Percentiles rank a stretch among this genome's conserved stretches.
Evolutionary conservation across 2,329 filamentous ascomycete species (phyloP).

Genomic region (Penicillium sp.): DNA sequence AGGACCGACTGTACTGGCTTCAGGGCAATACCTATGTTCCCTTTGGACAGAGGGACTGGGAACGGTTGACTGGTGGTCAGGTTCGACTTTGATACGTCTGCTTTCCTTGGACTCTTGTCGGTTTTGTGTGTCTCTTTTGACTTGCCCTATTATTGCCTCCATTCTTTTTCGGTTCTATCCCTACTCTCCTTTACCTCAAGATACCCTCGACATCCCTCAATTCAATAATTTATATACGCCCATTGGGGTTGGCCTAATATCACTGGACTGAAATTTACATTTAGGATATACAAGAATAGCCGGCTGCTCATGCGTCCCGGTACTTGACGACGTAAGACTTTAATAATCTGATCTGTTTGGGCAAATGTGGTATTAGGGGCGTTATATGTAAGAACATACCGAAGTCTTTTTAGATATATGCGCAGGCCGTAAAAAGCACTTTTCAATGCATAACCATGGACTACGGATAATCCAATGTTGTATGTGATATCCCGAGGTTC

Average conservation of each 20-base stretch:
- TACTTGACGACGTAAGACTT: background rate
- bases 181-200: background rate
- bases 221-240: background rate
- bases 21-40: constrained; percentile 63
- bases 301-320: no score
- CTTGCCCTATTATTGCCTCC: background rate
- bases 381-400: background rate
- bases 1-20: constrained; percentile 64
- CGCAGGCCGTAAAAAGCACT: background rate
- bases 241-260: background rate
- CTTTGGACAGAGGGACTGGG: constrained; percentile 69
- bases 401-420: no score
- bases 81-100: constrained; percentile 61
- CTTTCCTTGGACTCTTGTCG: background rate
- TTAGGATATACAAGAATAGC: background rate
- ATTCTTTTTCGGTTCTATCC: background rate
- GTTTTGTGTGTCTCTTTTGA: background rate
- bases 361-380: background rate
- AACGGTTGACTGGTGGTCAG: constrained; percentile 61
- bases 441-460: background rate
- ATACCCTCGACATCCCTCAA: constrained; percentile 3
- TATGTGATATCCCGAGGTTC: background rate
- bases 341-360: background rate
- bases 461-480: background rate
- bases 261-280: background rate